Evolutionary conservation across 2,329 filamentous ascomycete genomes (phyloP), one percentile per base, ranked within the genome.

Genomic region (Atkinsonella texensis): DNA sequence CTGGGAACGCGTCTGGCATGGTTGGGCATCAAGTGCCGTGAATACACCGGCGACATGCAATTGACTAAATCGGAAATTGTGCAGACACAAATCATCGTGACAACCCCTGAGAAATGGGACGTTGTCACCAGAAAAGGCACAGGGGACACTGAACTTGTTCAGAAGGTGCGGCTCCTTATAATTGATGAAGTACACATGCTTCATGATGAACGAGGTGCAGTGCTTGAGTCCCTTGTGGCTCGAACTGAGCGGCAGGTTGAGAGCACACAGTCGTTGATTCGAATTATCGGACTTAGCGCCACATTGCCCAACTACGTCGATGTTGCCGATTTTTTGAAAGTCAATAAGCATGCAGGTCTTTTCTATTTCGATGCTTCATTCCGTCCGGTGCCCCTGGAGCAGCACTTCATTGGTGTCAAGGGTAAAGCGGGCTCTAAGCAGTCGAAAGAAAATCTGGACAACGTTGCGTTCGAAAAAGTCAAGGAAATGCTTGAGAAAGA

Each of bases 181-280:
- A 97, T 98, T 56, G 93, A 98, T 67, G 93, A 98, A 70, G 93
- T 98, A 1, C 93, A 98, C 64, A 98, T 98, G 94, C 83, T 98
- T 60, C 94, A 98, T 62, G 93, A 98, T 65, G 93, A 97, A 67
- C 83, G 93, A 65, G 93, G 93, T 62, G 89, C 94, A 12, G 94
- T 98, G 0, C 77, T 99, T 31, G 93, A 99, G 65, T 96, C 91
- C 6, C 75, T 99, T 20, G 94, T 98, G 15, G 93, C 93, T 11
- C 81, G 93, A 60, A 99, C 94, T 0, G 85, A 97, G 70, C 79
- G 93, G 56, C 93, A 98, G 63, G 94, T 98, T 0, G 94, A 99
- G 69, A 96, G 90, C 66, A 98, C 93, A 0, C 93, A 98, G 66
- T 96, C 89, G 1, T 76, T 98, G 46, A 98, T 99, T 62, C 87